Evolutionary conservation across 768 basidiomycete genomes (phyloP).

Genomic region (Suillus subaureus): DNA sequence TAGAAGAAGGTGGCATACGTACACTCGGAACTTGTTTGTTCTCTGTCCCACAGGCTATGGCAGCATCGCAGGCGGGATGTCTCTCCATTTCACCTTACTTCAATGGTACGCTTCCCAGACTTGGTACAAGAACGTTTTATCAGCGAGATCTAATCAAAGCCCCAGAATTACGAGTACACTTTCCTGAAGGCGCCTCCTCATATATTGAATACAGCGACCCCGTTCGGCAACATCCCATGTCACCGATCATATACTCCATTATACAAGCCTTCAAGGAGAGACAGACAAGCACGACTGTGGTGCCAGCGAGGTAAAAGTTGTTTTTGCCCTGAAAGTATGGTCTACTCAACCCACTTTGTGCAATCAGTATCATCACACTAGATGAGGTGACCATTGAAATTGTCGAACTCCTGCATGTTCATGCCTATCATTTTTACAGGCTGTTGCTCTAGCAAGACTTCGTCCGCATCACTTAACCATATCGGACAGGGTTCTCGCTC

Average conservation of each 20-base stretch:
- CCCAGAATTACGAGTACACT: slow-evolving; percentile 50
- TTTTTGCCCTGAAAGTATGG: background rate
- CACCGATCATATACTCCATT: slow-evolving; percentile 40
- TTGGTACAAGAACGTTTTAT: slow-evolving; percentile 9
- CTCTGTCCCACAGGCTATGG: slow-evolving; percentile 55
- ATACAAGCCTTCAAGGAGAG: slow-evolving; percentile 39
- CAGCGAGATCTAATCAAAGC: background rate
- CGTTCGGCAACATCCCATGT: slow-evolving; percentile 45
- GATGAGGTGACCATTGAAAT: slow-evolving; percentile 33
- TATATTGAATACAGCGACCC: slow-evolving; percentile 41
- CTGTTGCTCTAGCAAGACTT: slow-evolving; percentile 43
- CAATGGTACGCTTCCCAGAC: slow-evolving; percentile 40
- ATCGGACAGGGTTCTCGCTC: slow-evolving; percentile 38
- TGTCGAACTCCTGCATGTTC: background rate
- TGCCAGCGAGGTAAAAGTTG: slow-evolving; percentile 48
- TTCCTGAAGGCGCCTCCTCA: slow-evolving; percentile 37
- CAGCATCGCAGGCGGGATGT: slow-evolving; percentile 55
- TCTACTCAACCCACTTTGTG: background rate
- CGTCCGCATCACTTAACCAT: slow-evolving; percentile 47
- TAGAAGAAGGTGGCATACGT: slow-evolving; percentile 46
- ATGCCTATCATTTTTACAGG: slow-evolving; percentile 26
- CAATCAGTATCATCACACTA: slow-evolving; percentile 40
- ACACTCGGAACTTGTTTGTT: slow-evolving; percentile 60
- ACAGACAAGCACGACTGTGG: slow-evolving; percentile 43
- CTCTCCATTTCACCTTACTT: slow-evolving; percentile 58